phyloP scores from a whole-genome alignment of 2,329 filamentous ascomycete genomes.

The Colletotrichum tamarilloi region DNA sequence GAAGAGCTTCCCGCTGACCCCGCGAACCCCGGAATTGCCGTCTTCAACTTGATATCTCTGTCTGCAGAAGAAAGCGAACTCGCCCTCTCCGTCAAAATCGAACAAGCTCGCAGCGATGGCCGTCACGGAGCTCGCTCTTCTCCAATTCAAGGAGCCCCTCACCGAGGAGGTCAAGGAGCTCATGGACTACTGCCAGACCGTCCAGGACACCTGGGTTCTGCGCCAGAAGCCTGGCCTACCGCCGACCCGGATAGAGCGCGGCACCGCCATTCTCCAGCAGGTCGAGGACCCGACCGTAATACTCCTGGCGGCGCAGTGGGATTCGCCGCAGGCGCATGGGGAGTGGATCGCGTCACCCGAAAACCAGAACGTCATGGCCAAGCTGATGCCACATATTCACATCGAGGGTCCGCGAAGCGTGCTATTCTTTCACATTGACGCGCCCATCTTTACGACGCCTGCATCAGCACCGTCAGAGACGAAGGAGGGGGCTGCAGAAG shows the following conservation, averaged over 20 bases:
- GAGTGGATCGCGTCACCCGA: slow-evolving; percentile 56
- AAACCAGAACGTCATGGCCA: slow-evolving; percentile 50
- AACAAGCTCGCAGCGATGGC: slow-evolving; percentile 41
- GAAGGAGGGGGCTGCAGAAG: not conserved
- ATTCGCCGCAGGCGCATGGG: slow-evolving; percentile 52
- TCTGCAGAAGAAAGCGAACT: not conserved
- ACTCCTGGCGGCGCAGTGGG: slow-evolving; percentile 59
- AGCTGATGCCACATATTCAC: slow-evolving; percentile 47
- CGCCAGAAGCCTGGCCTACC: slow-evolving; percentile 47
- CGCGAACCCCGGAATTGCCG: slow-evolving; percentile 6
- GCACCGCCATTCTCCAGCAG: slow-evolving; percentile 47
- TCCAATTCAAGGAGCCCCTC: slow-evolving; percentile 46
- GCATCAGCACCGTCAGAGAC: not conserved
- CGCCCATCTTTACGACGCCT: slow-evolving; percentile 40
- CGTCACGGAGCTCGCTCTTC: slow-evolving; percentile 53
- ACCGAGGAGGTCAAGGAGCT: slow-evolving; percentile 45
- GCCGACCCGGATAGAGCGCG: slow-evolving; percentile 47
- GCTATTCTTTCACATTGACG: slow-evolving; percentile 54
- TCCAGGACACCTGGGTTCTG: slow-evolving; percentile 55
- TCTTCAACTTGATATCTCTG: not conserved
- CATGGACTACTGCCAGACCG: slow-evolving; percentile 44
- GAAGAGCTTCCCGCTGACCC: slow-evolving; percentile 11
- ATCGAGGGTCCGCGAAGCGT: slow-evolving; percentile 44
- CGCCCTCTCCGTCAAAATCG: not conserved
- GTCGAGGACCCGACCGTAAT: slow-evolving; percentile 49